Conservation (phyloP, 148 eudicot species). For the Rhododendron ferrugineum region DNA sequence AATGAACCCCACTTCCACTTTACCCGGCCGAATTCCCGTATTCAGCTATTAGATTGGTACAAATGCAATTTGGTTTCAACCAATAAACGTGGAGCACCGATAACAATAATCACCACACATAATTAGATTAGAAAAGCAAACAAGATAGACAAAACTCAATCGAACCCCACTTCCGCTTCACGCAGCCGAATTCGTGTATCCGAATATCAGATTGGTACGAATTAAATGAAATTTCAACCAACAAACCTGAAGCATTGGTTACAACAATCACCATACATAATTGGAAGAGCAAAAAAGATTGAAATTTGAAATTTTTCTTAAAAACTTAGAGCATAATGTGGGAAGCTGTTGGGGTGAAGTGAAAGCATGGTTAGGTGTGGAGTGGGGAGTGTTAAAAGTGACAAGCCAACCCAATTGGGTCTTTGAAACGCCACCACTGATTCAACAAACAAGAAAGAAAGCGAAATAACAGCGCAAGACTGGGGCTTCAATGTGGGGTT, state of each 20-base stretch:
- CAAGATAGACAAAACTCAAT: not conserved
- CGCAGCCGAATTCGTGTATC: not conserved
- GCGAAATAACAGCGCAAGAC: slow-evolving; percentile 14
- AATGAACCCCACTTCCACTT: not conserved
- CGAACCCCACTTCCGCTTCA: not conserved
- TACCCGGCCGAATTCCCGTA: not conserved
- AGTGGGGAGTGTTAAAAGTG: slow-evolving; percentile 25
- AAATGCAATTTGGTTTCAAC: not conserved
- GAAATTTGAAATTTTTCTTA: not conserved
- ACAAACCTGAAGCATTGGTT: not conserved
- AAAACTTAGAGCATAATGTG: not conserved
- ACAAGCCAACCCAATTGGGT: slow-evolving; percentile 34
- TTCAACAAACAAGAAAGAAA: slow-evolving; percentile 12
- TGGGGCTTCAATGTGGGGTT: slow-evolving; percentile 10
- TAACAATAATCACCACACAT: not conserved
- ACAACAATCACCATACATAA: not conserved
- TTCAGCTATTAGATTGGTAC: not conserved
- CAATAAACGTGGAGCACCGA: not conserved
- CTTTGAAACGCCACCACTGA: not conserved
- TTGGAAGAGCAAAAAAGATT: not conserved
- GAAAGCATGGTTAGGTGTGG: slow-evolving; percentile 31
- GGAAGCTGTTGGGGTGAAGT: not conserved
- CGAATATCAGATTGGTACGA: not conserved
- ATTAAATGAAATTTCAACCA: not conserved
- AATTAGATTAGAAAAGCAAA: not conserved